phyloP scores from a whole-genome alignment of 2,329 filamentous ascomycete genomes.

The Nemania serpens region DNA sequence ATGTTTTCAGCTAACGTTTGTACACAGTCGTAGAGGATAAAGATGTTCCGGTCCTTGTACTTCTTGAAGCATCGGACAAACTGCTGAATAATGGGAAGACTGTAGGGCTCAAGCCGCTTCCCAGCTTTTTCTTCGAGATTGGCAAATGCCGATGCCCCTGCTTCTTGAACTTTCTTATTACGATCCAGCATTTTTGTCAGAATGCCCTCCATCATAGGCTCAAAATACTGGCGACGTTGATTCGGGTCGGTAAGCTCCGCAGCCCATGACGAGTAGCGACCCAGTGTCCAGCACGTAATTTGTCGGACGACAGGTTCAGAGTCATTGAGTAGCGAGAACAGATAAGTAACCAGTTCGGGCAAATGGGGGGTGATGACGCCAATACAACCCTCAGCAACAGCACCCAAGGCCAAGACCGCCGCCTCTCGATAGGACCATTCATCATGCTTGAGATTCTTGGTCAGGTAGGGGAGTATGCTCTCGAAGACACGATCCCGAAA shows the following conservation, averaged over 20 bases:
- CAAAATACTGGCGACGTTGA: constrained; percentile 79
- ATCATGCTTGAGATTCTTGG: constrained; percentile 81
- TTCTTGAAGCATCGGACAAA: constrained; percentile 90
- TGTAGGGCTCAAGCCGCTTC: constrained; percentile 79
- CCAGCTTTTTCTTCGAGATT: constrained; percentile 94
- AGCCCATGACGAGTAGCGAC: constrained; percentile 92
- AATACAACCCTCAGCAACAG: constrained; percentile 94
- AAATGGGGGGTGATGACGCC: constrained; percentile 87
- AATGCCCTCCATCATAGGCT: constrained; percentile 97
- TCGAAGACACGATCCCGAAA: constrained; percentile 89
- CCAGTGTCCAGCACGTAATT: constrained; percentile 97
- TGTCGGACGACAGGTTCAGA: constrained; percentile 88
- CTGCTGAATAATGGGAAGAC: constrained; percentile 85
- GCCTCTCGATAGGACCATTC: constrained; percentile 95
- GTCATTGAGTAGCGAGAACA: constrained; percentile 85
- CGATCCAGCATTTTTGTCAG: constrained; percentile 91
- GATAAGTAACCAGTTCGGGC: constrained; percentile 85
- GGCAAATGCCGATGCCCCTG: constrained; percentile 92
- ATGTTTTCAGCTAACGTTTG: constrained; percentile 95
- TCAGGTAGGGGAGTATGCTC: constrained; percentile 89
- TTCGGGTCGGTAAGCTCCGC: constrained; percentile 70
- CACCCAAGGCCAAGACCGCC: constrained; percentile 89
- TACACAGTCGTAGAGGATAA: constrained; percentile 97
- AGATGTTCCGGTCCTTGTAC: constrained; percentile 99
- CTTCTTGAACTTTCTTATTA: constrained; percentile 98